Evolutionary conservation across 208 protist species (phyloP).

Genomic region (Tritrichomonas musculus): DNA sequence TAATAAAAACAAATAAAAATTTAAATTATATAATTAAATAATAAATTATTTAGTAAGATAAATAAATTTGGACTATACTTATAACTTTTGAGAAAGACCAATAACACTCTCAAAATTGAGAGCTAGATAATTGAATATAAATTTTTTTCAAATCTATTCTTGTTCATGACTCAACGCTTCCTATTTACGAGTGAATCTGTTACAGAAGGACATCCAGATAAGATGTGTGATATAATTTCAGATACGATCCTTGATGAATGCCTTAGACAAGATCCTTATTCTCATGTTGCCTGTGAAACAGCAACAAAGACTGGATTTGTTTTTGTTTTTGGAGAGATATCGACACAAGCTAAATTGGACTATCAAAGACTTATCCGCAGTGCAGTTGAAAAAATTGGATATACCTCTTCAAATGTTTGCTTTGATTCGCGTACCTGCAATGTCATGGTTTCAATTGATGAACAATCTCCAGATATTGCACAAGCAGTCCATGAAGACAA

Average conservation of each 20-base stretch:
- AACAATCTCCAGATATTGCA: constrained; percentile 97
- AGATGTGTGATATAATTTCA: constrained; percentile 35
- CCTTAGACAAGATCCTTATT: constrained; percentile 23
- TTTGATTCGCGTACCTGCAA: constrained; percentile 96
- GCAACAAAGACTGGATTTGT: constrained; percentile 94
- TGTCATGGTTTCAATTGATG: constrained; percentile 68
- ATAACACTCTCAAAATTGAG: no score
- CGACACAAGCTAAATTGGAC: constrained; percentile 87
- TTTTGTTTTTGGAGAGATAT: constrained; percentile 99
- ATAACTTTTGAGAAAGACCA: no score
- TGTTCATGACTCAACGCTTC: no score
- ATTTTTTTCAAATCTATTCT: no score
- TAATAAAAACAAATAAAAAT: no score
- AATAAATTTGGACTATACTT: no score
- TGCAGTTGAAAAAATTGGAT: constrained; percentile 81
- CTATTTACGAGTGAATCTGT: constrained; percentile 27
- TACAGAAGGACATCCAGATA: constrained; percentile 37
- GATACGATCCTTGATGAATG: constrained; percentile 31
- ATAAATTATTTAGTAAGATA: no score
- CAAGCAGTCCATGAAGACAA: constrained; percentile 84
- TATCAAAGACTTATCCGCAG: constrained; percentile 92
- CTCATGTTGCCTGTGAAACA: constrained; percentile 55
- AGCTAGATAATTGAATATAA: no score
- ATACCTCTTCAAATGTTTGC: constrained; percentile 62
- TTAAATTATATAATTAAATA: no score